Percentiles rank a stretch among this genome's conserved stretches.
Conservation (phyloP, 257 asterid species). For the Parsonsia alboflavescens region DNA sequence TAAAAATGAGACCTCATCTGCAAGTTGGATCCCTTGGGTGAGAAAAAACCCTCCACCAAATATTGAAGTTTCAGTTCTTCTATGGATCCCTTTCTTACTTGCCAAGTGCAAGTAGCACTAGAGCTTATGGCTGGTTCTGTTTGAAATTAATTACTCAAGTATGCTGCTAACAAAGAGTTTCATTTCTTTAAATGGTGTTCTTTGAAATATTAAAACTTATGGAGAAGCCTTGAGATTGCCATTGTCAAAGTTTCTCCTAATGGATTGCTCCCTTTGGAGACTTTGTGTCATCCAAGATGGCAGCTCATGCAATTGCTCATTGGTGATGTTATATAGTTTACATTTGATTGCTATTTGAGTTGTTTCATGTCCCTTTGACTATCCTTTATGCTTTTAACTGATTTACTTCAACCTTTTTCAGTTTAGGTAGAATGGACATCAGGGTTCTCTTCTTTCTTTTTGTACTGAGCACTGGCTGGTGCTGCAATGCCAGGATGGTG, state of each 20-base stretch:
- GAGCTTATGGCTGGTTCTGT: not conserved
- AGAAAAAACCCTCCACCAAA: not conserved
- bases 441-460: slow-evolving; percentile 48
- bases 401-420: slow-evolving; percentile 6
- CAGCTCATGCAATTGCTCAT: not conserved
- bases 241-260: not conserved
- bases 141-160: not conserved
- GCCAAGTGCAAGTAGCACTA: not conserved
- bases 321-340: not conserved
- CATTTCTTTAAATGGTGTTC: not conserved
- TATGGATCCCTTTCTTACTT: not conserved
- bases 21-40: not conserved
- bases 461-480: slow-evolving; percentile 43
- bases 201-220: not conserved
- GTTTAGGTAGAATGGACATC: slow-evolving; percentile 61
- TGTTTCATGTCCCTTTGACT: not conserved
- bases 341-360: not conserved
- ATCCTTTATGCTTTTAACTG: not conserved
- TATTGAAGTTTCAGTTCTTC: not conserved
- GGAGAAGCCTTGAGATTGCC: not conserved
- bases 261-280: not conserved
- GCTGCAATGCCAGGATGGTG: slow-evolving; percentile 56
- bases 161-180: not conserved
- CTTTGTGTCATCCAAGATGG: not conserved
- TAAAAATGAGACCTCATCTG: not conserved